Evolutionary conservation across 139 green algal species (phyloP).

Genomic region (Micractinium conductrix): DNA sequence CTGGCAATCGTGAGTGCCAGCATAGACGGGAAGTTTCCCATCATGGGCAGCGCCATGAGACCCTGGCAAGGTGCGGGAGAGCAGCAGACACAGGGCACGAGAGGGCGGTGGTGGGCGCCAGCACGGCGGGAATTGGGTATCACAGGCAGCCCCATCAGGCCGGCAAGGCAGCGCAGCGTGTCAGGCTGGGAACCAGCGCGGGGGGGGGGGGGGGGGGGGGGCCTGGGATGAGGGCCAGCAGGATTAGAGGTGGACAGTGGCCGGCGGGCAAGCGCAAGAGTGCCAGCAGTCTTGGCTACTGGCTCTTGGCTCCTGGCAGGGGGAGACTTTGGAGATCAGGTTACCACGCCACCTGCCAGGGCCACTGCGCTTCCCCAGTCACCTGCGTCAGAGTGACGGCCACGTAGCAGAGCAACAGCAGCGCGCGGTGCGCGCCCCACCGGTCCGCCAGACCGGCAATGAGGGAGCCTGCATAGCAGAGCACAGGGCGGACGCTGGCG

Average conservation of each 20-base stretch:
- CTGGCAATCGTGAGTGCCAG: background rate
- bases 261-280: background rate
- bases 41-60: conserved; percentile 11
- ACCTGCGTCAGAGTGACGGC: background rate
- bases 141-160: no score
- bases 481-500: background rate
- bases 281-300: background rate
- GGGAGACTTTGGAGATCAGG: no score
- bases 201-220: no score
- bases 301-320: background rate
- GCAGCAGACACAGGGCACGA: no score
- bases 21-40: conserved; percentile 1
- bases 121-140: no score
- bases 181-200: background rate
- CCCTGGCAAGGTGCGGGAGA: background rate
- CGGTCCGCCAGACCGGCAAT: conserved; percentile 28
- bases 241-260: no score
- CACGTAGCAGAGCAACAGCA: conserved; percentile 9
- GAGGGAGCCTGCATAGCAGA: background rate
- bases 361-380: background rate
- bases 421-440: conserved; percentile 1
- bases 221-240: background rate
- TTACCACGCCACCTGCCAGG: no score
- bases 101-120: no score
- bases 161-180: background rate